These are phyloP conservation scores for Phytophthora multivora DNA, from an alignment of 352 stramenopile genomes.

Conservation along the genomic window DNA sequence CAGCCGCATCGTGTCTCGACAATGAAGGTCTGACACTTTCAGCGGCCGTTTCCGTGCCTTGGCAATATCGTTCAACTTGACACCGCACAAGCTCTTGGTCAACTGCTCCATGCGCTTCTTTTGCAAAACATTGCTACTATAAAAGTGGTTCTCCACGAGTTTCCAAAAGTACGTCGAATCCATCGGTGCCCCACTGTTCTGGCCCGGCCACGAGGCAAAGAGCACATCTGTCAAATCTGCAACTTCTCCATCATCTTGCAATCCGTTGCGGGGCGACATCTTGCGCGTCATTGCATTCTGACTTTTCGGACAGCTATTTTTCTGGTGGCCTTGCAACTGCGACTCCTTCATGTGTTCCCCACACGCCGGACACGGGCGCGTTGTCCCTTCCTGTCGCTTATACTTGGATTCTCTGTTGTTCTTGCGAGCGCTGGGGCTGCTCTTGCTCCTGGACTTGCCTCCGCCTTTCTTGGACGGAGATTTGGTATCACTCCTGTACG, in stretches of 20 bases:
- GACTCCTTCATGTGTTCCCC: constrained; percentile 65
- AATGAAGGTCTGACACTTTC: constrained; percentile 56
- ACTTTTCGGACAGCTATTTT: constrained; percentile 53
- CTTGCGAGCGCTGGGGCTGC: constrained; percentile 10
- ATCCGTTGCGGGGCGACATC: constrained; percentile 30
- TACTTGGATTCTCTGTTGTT: constrained; percentile 27
- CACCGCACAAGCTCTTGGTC: constrained; percentile 67
- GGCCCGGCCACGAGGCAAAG: constrained; percentile 82
- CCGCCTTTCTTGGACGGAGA: constrained; percentile 35
- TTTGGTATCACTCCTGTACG: constrained; percentile 40
- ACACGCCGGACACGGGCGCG: constrained; percentile 69
- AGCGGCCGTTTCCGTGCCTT: constrained; percentile 38
- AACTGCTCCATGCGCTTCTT: constrained; percentile 80
- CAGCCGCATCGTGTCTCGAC: constrained; percentile 68
- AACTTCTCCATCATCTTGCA: constrained; percentile 29
- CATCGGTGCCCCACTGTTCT: constrained; percentile 70
- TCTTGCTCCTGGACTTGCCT: constrained; percentile 26
- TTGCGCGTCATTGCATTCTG: constrained; percentile 50
- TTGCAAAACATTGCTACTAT: constrained; percentile 56
- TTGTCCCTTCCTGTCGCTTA: constrained; percentile 44
- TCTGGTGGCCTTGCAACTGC: constrained; percentile 70
- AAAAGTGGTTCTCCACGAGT: constrained; percentile 73
- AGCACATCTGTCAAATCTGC: constrained; percentile 71
- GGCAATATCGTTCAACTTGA: constrained; percentile 68
- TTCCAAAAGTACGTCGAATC: constrained; percentile 84